Percentiles rank a stretch among this genome's conserved stretches.
These are phyloP conservation scores for Stenocarpella maydis DNA, from an alignment of 2,329 filamentous ascomycete genomes.

Conservation along the genomic window DNA sequence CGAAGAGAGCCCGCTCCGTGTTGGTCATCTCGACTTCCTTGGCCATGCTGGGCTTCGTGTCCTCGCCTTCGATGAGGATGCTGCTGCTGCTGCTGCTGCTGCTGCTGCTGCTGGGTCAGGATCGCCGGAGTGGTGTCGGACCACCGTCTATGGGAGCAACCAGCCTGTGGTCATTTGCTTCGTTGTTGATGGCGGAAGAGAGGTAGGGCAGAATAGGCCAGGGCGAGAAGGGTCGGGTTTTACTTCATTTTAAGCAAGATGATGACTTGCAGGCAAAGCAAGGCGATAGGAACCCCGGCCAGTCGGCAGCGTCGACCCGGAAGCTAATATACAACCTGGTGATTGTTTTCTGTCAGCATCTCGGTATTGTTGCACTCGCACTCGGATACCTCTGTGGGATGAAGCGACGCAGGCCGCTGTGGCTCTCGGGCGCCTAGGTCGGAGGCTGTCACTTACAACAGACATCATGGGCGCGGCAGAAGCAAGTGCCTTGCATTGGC, in stretches of 20 bases:
- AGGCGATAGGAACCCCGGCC: neutral
- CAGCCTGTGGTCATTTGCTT: slow-evolving; percentile 14
- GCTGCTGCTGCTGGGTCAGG: slow-evolving; percentile 6
- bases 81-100: no score
- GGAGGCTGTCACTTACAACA: neutral
- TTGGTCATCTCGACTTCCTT: slow-evolving; percentile 23
- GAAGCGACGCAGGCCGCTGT: neutral
- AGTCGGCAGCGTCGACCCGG: slow-evolving; percentile 15
- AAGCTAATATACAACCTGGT: neutral
- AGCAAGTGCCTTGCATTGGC: neutral
- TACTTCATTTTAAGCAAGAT: slow-evolving; percentile 20
- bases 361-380: slow-evolving; percentile 14
- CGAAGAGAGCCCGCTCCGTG: slow-evolving; percentile 30
- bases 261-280: slow-evolving; percentile 4
- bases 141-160: slow-evolving; percentile 6
- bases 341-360: slow-evolving; percentile 14
- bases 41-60: slow-evolving; percentile 9
- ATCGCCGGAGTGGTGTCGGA: slow-evolving; percentile 12
- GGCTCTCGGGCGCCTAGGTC: neutral
- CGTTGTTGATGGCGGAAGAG: neutral
- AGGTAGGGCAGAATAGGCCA: neutral
- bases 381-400: neutral
- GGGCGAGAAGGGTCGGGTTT: neutral
- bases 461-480: neutral
- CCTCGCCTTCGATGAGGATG: slow-evolving; percentile 12